Evolutionary conservation across 2,329 filamentous ascomycete genomes (phyloP).

Genomic region (Moelleriella libera): DNA sequence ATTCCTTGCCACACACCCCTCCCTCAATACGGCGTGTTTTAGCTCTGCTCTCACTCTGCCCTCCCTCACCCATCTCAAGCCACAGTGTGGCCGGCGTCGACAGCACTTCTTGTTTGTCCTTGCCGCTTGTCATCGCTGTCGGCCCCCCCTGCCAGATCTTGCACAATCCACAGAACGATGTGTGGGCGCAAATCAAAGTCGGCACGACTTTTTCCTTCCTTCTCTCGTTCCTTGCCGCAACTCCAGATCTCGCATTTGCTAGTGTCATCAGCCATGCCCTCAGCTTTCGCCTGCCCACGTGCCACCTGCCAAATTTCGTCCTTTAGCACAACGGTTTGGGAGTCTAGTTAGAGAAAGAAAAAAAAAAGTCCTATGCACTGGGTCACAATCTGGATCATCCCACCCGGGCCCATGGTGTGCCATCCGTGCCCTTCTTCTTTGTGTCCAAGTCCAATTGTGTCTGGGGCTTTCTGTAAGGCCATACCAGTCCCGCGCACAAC

Average conservation of each 20-base stretch:
- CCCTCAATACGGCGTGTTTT: background rate
- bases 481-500: background rate
- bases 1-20: background rate
- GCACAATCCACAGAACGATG: background rate
- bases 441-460: constrained; percentile 1
- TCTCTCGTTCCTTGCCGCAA: background rate
- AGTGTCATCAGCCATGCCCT: no score
- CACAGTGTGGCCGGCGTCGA: background rate
- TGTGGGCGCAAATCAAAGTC: background rate
- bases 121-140: background rate
- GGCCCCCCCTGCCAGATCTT: background rate
- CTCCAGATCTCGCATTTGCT: no score
- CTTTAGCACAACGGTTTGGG: background rate
- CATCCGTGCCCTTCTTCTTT: constrained; percentile 2
- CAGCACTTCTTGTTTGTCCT: background rate
- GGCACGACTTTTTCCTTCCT: background rate
- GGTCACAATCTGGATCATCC: constrained; percentile 2
- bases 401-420: constrained; percentile 2
- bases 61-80: background rate
- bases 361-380: background rate
- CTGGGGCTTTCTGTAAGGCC: background rate
- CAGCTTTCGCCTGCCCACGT: no score
- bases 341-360: background rate
- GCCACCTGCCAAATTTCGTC: no score
- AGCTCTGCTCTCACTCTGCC: background rate